These are phyloP conservation scores for Mimosa bimucronata DNA, from an alignment of 306 rosid species.

Conservation along the genomic window DNA sequence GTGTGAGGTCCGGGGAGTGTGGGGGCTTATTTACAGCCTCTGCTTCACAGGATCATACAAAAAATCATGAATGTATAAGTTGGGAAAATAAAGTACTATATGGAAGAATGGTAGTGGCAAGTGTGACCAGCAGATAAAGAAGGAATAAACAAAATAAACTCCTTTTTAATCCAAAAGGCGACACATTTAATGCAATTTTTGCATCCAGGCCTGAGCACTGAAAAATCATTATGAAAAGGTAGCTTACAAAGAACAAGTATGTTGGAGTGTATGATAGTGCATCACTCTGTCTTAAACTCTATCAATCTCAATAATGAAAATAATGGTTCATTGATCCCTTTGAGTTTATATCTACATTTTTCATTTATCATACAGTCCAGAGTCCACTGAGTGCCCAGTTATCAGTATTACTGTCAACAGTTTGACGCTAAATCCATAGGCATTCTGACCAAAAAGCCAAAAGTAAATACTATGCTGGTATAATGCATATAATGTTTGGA, in stretches of 20 bases:
- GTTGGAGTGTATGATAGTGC: conserved; percentile 8
- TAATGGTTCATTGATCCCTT: not conserved
- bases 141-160: not conserved
- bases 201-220: not conserved
- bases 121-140: conserved; percentile 3
- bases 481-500: conserved; percentile 1
- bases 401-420: conserved; percentile 9
- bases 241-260: not conserved
- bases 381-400: conserved; percentile 3
- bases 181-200: not conserved
- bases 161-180: not conserved
- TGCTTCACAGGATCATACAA: not conserved
- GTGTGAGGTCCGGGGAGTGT: too few species aligned
- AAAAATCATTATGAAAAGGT: not conserved
- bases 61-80: not conserved
- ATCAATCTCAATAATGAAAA: conserved; percentile 1
- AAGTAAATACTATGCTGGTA: not conserved
- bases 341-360: conserved; percentile 3
- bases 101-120: not conserved
- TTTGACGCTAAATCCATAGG: not conserved
- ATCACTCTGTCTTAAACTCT: conserved; percentile 8
- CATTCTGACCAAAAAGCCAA: not conserved
- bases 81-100: not conserved
- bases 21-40: not conserved
- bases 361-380: conserved; percentile 8